These are phyloP conservation scores for Hyaloscypha variabilis DNA, from an alignment of 495 filamentous ascomycete species.

Conservation along the genomic window DNA sequence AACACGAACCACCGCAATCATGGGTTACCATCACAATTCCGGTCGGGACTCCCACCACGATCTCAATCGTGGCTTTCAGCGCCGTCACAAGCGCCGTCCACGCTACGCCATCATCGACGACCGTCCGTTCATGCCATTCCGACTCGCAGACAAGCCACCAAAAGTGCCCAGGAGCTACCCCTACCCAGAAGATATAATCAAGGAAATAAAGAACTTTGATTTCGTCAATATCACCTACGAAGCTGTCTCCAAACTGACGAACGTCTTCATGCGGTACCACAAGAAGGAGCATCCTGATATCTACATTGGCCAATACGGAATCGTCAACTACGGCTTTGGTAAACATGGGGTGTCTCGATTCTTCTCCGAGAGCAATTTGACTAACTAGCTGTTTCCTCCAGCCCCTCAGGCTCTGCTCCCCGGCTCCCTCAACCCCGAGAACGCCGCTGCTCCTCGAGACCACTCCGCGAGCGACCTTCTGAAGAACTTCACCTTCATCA, in stretches of 20 bases:
- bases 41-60: no score
- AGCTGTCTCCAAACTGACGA: neutral
- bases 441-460: neutral
- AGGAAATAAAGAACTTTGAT: neutral
- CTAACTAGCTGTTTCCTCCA: neutral
- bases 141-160: neutral
- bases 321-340: neutral
- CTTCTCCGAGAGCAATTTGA: neutral
- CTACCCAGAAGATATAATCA: neutral
- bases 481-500: neutral
- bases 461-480: neutral
- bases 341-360: neutral
- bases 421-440: constrained; percentile 2
- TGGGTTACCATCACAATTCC: neutral
- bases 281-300: neutral
- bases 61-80: no score
- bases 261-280: neutral
- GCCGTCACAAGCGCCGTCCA: neutral
- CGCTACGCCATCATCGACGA: neutral
- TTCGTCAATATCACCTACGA: neutral
- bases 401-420: neutral
- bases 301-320: neutral
- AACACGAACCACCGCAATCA: neutral
- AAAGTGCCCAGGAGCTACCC: neutral
- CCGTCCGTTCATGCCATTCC: neutral